Percentiles rank a stretch among this genome's conserved stretches.
phyloP scores from a whole-genome alignment of 345 rosid genomes.

The Cardamine resedifolia region DNA sequence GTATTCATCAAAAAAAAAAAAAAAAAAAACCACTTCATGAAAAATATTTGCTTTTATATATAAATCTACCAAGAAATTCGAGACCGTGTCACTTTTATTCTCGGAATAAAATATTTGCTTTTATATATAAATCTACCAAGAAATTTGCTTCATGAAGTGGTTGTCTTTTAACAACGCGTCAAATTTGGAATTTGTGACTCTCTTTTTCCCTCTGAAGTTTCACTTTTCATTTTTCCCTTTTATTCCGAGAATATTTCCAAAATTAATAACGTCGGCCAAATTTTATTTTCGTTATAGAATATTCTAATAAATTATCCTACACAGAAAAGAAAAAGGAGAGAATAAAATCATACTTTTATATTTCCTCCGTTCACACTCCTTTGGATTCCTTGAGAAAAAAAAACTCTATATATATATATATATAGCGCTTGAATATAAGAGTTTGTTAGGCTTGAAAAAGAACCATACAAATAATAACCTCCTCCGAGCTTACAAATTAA shows the following conservation, averaged over 20 bases:
- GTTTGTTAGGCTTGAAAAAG: not conserved
- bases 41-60: not conserved
- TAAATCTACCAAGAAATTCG: not conserved
- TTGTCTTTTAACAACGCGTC: not conserved
- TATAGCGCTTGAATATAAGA: not conserved
- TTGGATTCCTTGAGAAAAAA: not conserved
- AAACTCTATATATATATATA: not conserved
- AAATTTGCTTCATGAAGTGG: too few relatives aligned
- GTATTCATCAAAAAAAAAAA: too few relatives aligned
- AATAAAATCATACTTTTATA: not conserved
- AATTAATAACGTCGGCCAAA: slow-evolving; percentile 27
- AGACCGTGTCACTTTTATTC: too few relatives aligned
- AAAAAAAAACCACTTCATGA: too few relatives aligned
- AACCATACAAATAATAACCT: not conserved
- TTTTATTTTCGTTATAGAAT: not conserved
- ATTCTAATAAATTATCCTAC: not conserved
- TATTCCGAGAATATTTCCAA: not conserved
- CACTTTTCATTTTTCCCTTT: not conserved
- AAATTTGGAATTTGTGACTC: not conserved
- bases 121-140: not conserved
- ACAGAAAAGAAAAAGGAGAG: not conserved
- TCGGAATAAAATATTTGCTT: too few relatives aligned
- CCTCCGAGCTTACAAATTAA: not conserved
- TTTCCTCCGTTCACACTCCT: slow-evolving; percentile 5
- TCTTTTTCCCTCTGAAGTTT: not conserved